Percentiles rank a stretch among this genome's conserved stretches.
Evolutionary conservation across 805 yeast species (phyloP).

Genomic region (Wickerhamomyces tratensis): DNA sequence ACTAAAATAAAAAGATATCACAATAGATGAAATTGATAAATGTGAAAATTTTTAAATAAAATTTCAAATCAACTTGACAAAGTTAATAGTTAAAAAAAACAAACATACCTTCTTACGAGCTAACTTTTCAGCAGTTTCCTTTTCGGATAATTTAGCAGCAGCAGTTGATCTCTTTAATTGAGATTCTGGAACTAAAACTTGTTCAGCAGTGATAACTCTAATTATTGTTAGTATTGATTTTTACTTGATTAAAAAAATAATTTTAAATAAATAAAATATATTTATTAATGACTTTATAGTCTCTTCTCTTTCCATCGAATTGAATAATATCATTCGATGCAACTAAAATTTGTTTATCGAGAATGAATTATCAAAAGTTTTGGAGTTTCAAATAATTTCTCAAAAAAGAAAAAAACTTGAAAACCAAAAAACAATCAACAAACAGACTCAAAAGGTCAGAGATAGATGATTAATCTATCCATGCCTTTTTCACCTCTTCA

Average conservation of each 20-base stretch:
- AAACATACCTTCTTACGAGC: conserved; percentile 75
- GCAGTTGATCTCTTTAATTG: conserved; percentile 76
- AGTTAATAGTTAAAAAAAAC: not conserved
- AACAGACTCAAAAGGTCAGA: not conserved
- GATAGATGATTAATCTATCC: not conserved
- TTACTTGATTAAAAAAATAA: too few species aligned
- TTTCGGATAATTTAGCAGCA: conserved; percentile 66
- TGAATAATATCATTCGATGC: conserved; percentile 21
- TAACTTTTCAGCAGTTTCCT: conserved; percentile 71
- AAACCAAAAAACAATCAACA: not conserved
- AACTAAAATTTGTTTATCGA: not conserved
- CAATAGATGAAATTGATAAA: too few species aligned
- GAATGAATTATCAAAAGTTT: too few species aligned
- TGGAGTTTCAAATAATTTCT: too few species aligned
- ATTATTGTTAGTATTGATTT: not conserved
- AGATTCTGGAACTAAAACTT: conserved; percentile 65
- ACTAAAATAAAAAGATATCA: conserved; percentile 7
- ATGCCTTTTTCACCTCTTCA: not conserved
- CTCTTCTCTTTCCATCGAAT: conserved; percentile 13
- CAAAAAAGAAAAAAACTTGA: not conserved
- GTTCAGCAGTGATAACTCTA: conserved; percentile 25
- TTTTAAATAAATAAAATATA: too few species aligned
- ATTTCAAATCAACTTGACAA: not conserved
- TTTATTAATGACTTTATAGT: not conserved
- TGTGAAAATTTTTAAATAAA: not conserved